A percentile compares a stretch with the other conserved stretches of the same genome.
These are phyloP conservation scores for Trichoderma cornu-damae DNA, from an alignment of 2,329 filamentous ascomycete genomes.

Conservation along the genomic window DNA sequence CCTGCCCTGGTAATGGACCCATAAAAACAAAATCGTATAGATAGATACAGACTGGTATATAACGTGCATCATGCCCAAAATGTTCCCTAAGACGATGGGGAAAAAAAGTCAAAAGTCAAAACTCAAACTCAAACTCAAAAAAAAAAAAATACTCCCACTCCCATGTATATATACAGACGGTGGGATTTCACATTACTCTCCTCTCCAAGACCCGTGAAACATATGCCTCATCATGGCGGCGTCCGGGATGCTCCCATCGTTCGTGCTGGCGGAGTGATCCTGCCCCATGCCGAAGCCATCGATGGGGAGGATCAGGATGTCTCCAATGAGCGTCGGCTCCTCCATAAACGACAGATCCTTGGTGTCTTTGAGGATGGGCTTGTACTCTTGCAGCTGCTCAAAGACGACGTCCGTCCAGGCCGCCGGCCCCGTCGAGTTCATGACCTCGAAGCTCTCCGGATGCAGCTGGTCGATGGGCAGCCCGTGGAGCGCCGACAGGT, in stretches of 20 bases:
- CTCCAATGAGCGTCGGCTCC: constrained; percentile 20
- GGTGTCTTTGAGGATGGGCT: constrained; percentile 11
- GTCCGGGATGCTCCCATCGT: constrained; percentile 26
- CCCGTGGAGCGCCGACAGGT: constrained; percentile 15
- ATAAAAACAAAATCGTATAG: too few species aligned
- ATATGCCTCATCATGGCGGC: constrained; percentile 27
- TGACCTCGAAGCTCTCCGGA: constrained; percentile 16
- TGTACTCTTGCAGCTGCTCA: constrained; percentile 17
- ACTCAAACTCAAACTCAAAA: neutral
- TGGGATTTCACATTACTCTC: neutral
- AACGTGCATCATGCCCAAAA: too few species aligned
- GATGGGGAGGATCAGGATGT: constrained; percentile 27
- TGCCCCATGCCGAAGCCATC: constrained; percentile 30
- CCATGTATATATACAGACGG: neutral
- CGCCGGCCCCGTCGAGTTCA: constrained; percentile 20
- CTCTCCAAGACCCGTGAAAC: constrained; percentile 23
- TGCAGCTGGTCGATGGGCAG: neutral
- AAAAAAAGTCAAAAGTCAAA: neutral
- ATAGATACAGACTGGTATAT: too few species aligned
- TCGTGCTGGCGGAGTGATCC: constrained; percentile 26
- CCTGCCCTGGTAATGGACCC: too few species aligned
- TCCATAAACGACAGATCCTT: constrained; percentile 19
- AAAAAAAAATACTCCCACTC: neutral
- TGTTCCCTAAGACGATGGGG: too few species aligned
- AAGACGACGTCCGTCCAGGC: constrained; percentile 21